phyloP scores from a whole-genome alignment of 1,284 basidiomycete species.

The Taiwanofungus camphoratus region DNA sequence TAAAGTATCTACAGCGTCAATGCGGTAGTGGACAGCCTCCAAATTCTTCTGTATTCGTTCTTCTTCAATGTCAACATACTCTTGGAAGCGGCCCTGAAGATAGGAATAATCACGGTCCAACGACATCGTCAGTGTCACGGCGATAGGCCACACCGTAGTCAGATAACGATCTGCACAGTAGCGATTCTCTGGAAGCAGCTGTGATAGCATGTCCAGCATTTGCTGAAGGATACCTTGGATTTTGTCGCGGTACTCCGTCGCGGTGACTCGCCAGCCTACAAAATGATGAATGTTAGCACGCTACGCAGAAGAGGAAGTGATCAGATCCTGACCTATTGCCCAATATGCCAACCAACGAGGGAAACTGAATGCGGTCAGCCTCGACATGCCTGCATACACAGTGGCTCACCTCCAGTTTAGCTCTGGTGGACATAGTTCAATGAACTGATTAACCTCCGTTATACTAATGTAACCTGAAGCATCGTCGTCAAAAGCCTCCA shows the following conservation, averaged over 20 bases:
- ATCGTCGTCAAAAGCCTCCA: conserved; percentile 46
- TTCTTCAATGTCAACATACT: conserved; percentile 16
- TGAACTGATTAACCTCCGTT: conserved; percentile 42
- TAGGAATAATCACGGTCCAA: conserved; percentile 5
- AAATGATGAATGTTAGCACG: neutral
- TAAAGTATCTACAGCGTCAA: conserved; percentile 23
- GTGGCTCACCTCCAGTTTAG: conserved; percentile 25
- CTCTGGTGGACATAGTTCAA: conserved; percentile 20
- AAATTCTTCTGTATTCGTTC: conserved; percentile 19
- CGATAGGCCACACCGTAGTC: conserved; percentile 2
- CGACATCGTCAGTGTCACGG: conserved; percentile 6
- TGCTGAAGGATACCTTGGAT: conserved; percentile 19
- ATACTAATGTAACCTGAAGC: conserved; percentile 43
- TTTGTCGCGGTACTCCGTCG: conserved; percentile 13
- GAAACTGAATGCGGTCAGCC: conserved; percentile 25
- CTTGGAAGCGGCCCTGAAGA: conserved; percentile 14
- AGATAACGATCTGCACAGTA: conserved; percentile 18
- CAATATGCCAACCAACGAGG: conserved; percentile 42
- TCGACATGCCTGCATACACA: conserved; percentile 2
- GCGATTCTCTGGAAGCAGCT: conserved; percentile 19
- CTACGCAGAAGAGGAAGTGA: neutral
- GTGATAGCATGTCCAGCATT: conserved; percentile 16
- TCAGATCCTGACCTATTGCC: conserved; percentile 32
- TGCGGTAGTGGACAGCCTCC: conserved; percentile 18
- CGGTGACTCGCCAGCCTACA: conserved; percentile 11